Evolutionary conservation across 805 yeast species (phyloP).

Genomic region (Dipodascus geniculatus): DNA sequence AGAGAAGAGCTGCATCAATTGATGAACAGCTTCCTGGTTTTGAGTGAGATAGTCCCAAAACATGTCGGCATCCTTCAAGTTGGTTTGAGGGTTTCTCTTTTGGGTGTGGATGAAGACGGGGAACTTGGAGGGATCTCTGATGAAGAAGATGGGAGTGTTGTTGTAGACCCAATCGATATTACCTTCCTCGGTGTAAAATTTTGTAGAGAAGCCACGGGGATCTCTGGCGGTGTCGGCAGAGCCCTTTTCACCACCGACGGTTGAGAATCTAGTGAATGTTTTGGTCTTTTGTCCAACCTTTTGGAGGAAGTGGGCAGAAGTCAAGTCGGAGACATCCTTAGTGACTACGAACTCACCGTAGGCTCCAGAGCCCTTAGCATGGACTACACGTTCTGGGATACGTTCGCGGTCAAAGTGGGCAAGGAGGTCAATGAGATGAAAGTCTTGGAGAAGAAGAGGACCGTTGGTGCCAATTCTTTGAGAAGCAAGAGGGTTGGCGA

Average conservation of each 20-base stretch:
- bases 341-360: slow-evolving; percentile 80
- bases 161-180: slow-evolving; percentile 76
- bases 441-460: slow-evolving; percentile 72
- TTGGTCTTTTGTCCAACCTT: slow-evolving; percentile 64
- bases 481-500: slow-evolving; percentile 19
- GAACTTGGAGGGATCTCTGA: slow-evolving; percentile 77
- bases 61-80: slow-evolving; percentile 68
- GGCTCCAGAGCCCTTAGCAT: slow-evolving; percentile 91
- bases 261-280: slow-evolving; percentile 62
- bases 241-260: slow-evolving; percentile 80
- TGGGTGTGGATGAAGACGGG: slow-evolving; percentile 85
- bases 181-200: slow-evolving; percentile 76
- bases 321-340: slow-evolving; percentile 66
- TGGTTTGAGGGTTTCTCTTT: slow-evolving; percentile 72
- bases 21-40: slow-evolving; percentile 67
- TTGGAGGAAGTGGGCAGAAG: slow-evolving; percentile 55
- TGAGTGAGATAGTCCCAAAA: slow-evolving; percentile 74
- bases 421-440: slow-evolving; percentile 64
- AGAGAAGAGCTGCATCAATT: slow-evolving; percentile 59
- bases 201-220: slow-evolving; percentile 76
- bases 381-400: slow-evolving; percentile 87
- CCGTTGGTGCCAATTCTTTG: slow-evolving; percentile 64
- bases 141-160: slow-evolving; percentile 76
- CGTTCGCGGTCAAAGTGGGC: slow-evolving; percentile 87
- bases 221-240: slow-evolving; percentile 78